Evolutionary conservation across 2,329 filamentous ascomycete species (phyloP), one percentile per base, ranked within the genome.

Genomic region (Aspergillus fructus): DNA sequence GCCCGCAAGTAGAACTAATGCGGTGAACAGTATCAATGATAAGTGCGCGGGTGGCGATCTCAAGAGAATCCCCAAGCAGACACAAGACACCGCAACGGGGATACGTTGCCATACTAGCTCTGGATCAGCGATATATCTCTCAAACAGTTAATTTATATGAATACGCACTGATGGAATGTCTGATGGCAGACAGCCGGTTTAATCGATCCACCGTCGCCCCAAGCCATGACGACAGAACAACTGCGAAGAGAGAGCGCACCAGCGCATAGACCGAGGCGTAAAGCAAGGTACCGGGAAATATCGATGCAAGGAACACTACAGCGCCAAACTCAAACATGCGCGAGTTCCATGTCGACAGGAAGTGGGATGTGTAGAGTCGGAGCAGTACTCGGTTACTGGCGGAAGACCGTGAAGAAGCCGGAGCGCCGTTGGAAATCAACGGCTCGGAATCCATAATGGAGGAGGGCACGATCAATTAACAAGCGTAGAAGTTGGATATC

Each of bases 231-330:
- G 86, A 82, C 6, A 89, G 74, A 0, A 85, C 27, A 4, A 88
- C 81, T 0, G 85, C 86, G 0, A 84, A 77, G 0, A 78, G 72
- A 5, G 83, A 80, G 21, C 89, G 82, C 5, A 81, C 76, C 6
- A 91, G 73, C 0, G 88, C 88, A 66, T 91, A 91, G n/a, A 87
- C 74, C 0, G 88, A 90, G 55, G 87, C 80, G 37, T 85, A 87
- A 21, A 89, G 77, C 21, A 91, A 74, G 0, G 87, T 89, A 0
- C 78, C 73, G 0, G 82, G 82, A 62, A 79, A 87, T 46, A 84
- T 78, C 1, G 77, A 71, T 0, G 83, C 83, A 9, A 87, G 75
- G 68, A 82, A 87, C 5, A 87, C 74, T 5, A 87, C 82, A 5
- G 83, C 81, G 30, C 79, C 85, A 55, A 87, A 87, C 66, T 88